Percentiles rank a stretch among this genome's conserved stretches.
Evolutionary conservation across 139 green algal species (phyloP).

Genomic region (Chlamydomonas asymmetrica): DNA sequence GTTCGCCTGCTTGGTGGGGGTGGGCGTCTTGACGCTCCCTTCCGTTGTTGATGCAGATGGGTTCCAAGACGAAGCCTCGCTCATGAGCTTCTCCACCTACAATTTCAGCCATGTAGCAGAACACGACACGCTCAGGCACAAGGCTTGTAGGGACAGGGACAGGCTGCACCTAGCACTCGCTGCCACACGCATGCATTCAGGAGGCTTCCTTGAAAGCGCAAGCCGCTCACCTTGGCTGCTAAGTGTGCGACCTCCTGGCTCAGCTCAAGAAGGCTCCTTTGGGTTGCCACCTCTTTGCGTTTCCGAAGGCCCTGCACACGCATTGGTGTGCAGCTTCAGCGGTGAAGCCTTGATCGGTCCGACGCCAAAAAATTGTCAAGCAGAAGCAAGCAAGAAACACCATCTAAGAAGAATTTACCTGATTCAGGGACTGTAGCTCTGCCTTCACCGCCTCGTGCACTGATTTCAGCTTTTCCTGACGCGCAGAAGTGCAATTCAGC

Average conservation of each 20-base stretch:
- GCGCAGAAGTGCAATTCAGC: neutral
- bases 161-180: neutral
- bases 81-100: slow-evolving; percentile 92
- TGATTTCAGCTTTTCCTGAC: slow-evolving; percentile 36
- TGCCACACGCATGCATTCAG: no score
- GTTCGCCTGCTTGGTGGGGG: no score
- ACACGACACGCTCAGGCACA: neutral
- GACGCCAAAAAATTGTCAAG: no score
- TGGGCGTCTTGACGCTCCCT: no score
- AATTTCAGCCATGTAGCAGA: neutral
- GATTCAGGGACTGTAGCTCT: slow-evolving; percentile 64
- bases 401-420: slow-evolving; percentile 30
- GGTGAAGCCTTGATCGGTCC: no score
- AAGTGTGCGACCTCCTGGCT: slow-evolving; percentile 84
- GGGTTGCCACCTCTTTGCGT: slow-evolving; percentile 69
- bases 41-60: no score
- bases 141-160: no score
- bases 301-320: slow-evolving; percentile 61
- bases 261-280: slow-evolving; percentile 80
- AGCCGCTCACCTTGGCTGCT: slow-evolving; percentile 72
- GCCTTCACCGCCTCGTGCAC: slow-evolving; percentile 51
- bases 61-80: no score
- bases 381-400: no score
- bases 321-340: no score
- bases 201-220: no score